A percentile compares a stretch with the other conserved stretches of the same genome.
Evolutionary conservation across 305 asterid genomes (phyloP).

Genomic region (Salvia sclarea): DNA sequence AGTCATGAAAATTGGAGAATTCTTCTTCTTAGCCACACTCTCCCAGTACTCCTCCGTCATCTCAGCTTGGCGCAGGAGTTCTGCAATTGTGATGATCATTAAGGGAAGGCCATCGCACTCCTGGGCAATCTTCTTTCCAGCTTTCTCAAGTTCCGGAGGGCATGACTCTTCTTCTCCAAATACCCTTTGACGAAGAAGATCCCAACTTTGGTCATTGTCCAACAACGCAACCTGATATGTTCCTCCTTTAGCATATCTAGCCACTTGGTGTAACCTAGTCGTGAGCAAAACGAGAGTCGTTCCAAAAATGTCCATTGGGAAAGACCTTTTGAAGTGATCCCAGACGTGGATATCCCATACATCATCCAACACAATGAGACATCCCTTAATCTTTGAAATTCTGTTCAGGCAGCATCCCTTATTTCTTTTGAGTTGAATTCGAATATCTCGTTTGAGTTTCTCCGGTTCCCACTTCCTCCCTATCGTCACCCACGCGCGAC

Average conservation of each 20-base stretch:
- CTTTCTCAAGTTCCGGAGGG: conserved; percentile 1
- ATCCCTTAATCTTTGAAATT: neutral
- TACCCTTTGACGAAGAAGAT: conserved; percentile 13
- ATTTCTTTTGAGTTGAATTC: no score
- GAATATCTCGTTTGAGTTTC: neutral
- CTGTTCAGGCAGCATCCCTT: no score
- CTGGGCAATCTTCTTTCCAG: conserved; percentile 16
- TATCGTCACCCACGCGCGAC: neutral
- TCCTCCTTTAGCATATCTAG: no score
- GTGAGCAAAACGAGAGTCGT: neutral
- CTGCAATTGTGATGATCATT: neutral
- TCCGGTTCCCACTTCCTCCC: neutral
- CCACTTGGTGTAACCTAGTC: neutral
- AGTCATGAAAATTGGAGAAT: neutral
- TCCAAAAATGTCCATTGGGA: neutral
- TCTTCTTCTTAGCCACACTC: neutral
- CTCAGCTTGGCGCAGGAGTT: neutral
- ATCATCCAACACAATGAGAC: conserved; percentile 22
- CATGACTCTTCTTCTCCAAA: conserved; percentile 17
- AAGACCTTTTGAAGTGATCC: neutral
- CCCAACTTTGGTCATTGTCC: no score
- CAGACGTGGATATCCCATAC: conserved; percentile 31
- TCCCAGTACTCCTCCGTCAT: conserved; percentile 15
- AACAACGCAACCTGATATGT: no score
- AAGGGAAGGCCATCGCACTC: conserved; percentile 20